These are phyloP conservation scores for Chenopodium quinoa DNA, from an alignment of 148 eudicot genomes.

Conservation along the genomic window DNA sequence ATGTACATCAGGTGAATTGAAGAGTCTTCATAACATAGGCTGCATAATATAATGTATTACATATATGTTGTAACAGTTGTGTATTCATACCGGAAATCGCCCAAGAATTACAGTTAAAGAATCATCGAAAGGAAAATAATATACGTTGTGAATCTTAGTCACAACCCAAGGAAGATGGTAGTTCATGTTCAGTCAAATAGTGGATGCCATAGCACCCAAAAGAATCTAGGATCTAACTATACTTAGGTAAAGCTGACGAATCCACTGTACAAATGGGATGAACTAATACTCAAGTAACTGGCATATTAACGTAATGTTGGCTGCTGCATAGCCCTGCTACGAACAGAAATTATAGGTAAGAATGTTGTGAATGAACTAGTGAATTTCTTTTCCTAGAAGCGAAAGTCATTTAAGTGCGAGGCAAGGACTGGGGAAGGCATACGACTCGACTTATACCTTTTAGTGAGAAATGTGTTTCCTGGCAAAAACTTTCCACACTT, in stretches of 20 bases:
- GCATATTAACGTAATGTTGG: neutral
- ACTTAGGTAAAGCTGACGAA: neutral
- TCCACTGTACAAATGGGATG: neutral
- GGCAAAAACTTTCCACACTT: constrained; percentile 30
- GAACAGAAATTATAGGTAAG: neutral
- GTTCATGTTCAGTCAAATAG: neutral
- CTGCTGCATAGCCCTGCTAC: neutral
- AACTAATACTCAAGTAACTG: neutral
- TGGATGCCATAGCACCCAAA: neutral
- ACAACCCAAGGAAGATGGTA: neutral
- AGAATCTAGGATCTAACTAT: neutral
- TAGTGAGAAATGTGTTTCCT: constrained; percentile 11
- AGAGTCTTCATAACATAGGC: too few relatives aligned
- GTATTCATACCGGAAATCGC: too few relatives aligned
- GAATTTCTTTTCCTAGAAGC: neutral
- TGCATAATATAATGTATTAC: too few relatives aligned
- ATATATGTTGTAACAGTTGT: too few relatives aligned
- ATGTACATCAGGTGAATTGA: too few relatives aligned
- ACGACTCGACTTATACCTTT: neutral
- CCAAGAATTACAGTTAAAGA: too few relatives aligned
- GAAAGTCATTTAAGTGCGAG: neutral
- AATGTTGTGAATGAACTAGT: neutral
- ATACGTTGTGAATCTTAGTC: too few relatives aligned
- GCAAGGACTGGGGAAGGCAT: neutral
- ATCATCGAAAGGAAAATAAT: too few relatives aligned